Evolutionary conservation across 345 rosid genomes (phyloP).

Genomic region (Populus nigra): DNA sequence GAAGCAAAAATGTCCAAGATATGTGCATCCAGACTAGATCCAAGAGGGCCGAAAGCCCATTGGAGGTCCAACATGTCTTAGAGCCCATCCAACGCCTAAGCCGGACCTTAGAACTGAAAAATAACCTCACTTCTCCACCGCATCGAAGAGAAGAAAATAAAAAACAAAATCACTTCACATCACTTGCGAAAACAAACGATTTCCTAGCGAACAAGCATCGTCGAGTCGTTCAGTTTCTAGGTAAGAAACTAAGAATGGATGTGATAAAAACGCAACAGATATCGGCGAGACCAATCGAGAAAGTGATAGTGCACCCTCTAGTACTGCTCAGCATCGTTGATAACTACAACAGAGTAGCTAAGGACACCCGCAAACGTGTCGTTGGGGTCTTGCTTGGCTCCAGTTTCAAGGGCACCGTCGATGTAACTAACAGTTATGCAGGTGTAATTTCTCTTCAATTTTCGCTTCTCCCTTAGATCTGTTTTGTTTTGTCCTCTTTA

Average conservation of each 20-base stretch:
- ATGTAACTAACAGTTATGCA: slow-evolving; percentile 32
- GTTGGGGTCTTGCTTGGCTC: slow-evolving; percentile 33
- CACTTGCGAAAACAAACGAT: not conserved
- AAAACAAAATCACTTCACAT: not conserved
- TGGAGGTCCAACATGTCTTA: not conserved
- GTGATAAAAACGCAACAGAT: slow-evolving; percentile 93
- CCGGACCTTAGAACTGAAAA: not conserved
- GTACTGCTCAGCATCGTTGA: slow-evolving; percentile 95
- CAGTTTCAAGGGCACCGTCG: slow-evolving; percentile 31
- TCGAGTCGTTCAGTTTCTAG: not conserved
- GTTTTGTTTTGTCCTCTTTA: not conserved
- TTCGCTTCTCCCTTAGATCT: not conserved
- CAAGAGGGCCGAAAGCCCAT: not conserved
- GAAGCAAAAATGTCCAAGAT: too few species aligned
- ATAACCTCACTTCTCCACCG: too few species aligned
- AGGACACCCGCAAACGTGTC: slow-evolving; percentile 27
- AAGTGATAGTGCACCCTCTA: slow-evolving; percentile 91
- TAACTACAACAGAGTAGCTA: slow-evolving; percentile 49
- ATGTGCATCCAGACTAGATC: not conserved
- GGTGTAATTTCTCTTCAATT: slow-evolving; percentile 6
- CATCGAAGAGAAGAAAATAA: not conserved
- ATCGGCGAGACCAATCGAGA: slow-evolving; percentile 76
- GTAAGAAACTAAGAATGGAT: slow-evolving; percentile 48
- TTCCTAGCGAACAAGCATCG: not conserved
- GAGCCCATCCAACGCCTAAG: not conserved